Evolutionary conservation across 495 filamentous ascomycete species (phyloP).

Genomic region (Podospora comata): DNA sequence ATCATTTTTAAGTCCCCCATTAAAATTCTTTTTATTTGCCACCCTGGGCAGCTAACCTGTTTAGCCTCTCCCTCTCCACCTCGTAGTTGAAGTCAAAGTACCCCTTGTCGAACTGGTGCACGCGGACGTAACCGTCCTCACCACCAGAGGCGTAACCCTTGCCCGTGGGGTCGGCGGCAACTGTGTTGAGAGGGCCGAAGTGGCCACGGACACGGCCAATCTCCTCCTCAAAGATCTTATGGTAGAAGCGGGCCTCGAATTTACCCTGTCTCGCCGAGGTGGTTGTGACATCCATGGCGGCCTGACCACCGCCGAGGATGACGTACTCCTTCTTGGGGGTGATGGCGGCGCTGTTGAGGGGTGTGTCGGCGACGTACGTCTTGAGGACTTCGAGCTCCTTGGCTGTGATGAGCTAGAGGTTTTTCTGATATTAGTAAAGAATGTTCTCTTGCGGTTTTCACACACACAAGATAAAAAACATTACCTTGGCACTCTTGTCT

Average conservation of each 20-base stretch:
- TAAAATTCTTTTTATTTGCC: background rate
- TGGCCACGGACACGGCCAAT: conserved; percentile 94
- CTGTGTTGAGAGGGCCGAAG: conserved; percentile 81
- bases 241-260: conserved; percentile 98
- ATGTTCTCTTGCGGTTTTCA: too few relatives aligned
- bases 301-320: conserved; percentile 95
- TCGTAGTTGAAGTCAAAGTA: conserved; percentile 99
- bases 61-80: conserved; percentile 70
- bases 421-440: too few relatives aligned
- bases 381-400: conserved; percentile 87
- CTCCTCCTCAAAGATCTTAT: conserved; percentile 98
- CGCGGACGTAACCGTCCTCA: conserved; percentile 97
- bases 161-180: conserved; percentile 85
- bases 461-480: background rate
- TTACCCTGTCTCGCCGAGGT: conserved; percentile 92
- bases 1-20: background rate
- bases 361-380: conserved; percentile 89
- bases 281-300: conserved; percentile 98
- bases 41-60: conserved; percentile 24
- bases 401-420: conserved; percentile 67
- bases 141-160: conserved; percentile 90
- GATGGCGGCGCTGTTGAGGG: conserved; percentile 89
- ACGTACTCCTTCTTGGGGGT: conserved; percentile 95
- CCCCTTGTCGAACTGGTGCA: conserved; percentile 96
- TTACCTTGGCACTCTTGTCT: conserved; percentile 92